Evolutionary conservation across 192 early-diverging fungal genomes (phyloP), one percentile per base, ranked within the genome.

Genomic region (Coemansia sp.): DNA sequence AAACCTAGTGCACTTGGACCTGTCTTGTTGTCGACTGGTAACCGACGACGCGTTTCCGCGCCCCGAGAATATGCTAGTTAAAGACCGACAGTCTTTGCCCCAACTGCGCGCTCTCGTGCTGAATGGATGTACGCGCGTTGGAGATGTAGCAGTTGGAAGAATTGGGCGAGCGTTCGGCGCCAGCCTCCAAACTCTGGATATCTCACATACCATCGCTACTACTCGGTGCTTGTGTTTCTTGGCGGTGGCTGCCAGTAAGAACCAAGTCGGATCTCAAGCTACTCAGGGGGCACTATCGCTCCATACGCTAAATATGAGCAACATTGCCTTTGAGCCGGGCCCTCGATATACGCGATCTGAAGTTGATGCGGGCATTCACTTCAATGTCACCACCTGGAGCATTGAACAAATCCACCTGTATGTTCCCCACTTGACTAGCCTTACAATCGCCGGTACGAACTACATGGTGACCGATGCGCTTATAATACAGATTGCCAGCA

Each of bases 1-100:
- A 5, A 61, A 56, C 27, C 62, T 79, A 16, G 56, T 34, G 24
- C 62, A 68, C 6, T 60, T 79, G 60, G 68, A 79, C 33, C 44
- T 79, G 42, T 70, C 68, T 3, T 72, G 64, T 35, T 74, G 69
- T 33, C 33, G 65, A 36, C 50, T 68, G 24, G 33, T 79, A 29
- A 74, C 72, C 1, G 37, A 46, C 24, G 69, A 74, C 13, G 68
- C 78, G 13, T 79, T 79, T 64, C 78, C 78, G 4, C 39, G 67
- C 29, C 62, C 62, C 14, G 66, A 64, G 16, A 14, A 44, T 10
- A 4, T 31, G 7, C 34, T 62, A 24, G 21, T 16, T 1, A 4
- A 64, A 40, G 54, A 57, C 54, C 31, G 54, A 17, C 54, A 35
- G 16, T 1, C 16, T 17, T 35, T 79, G 54, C 78, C 78, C 44